These are phyloP conservation scores for Holtermannia corniformis DNA, from an alignment of 768 basidiomycete genomes.

Conservation along the genomic window DNA sequence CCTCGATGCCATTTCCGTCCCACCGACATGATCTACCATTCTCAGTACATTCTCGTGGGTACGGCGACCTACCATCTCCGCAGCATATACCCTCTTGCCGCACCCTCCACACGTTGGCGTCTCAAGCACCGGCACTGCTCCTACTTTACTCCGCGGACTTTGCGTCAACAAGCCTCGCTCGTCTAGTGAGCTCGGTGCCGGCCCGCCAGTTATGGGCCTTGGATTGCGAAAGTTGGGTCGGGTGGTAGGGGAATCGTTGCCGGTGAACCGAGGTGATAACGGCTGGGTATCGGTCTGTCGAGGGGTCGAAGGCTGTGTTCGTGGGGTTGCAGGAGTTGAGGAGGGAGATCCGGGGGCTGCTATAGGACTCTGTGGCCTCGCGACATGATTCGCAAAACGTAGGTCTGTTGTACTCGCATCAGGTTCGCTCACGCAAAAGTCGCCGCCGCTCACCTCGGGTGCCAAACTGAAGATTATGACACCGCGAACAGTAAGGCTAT, in stretches of 20 bases:
- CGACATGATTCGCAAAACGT: slow-evolving; percentile 20
- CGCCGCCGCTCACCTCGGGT: slow-evolving; percentile 20
- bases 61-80: slow-evolving; percentile 24
- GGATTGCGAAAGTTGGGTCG: slow-evolving; percentile 22
- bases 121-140: slow-evolving; percentile 20
- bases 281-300: too few relatives aligned
- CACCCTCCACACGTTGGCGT: slow-evolving; percentile 30
- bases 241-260: slow-evolving; percentile 7
- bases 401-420: slow-evolving; percentile 13
- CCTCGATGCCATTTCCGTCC: slow-evolving; percentile 26
- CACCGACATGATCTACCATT: neutral
- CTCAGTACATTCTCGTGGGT: neutral
- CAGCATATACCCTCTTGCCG: slow-evolving; percentile 35
- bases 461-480: slow-evolving; percentile 33
- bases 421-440: neutral
- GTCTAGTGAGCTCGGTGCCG: slow-evolving; percentile 19
- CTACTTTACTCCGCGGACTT: slow-evolving; percentile 32
- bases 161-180: slow-evolving; percentile 29
- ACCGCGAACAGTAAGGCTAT: slow-evolving; percentile 32
- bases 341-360: slow-evolving; percentile 8
- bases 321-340: slow-evolving; percentile 9
- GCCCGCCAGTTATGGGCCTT: slow-evolving; percentile 25
- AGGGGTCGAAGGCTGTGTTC: slow-evolving; percentile 2
- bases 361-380: too few relatives aligned
- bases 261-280: too few relatives aligned